Percentiles rank a stretch among this genome's conserved stretches.
These are phyloP conservation scores for Pichia gijzeniarum DNA, from an alignment of 805 yeast genomes.

Conservation along the genomic window DNA sequence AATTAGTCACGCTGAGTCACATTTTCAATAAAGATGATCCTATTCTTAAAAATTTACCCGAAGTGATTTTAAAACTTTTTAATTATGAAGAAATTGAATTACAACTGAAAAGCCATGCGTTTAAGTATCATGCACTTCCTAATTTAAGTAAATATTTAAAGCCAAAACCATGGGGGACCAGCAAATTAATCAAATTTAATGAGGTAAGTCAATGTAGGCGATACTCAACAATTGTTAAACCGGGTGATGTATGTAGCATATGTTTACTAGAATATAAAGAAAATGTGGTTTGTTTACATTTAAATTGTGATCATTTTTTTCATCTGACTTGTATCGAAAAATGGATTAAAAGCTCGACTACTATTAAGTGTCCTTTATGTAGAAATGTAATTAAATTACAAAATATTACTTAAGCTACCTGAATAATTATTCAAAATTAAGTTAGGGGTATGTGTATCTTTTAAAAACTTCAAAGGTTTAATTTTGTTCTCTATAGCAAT, in stretches of 20 bases:
- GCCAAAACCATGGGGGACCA: slow-evolving; percentile 1
- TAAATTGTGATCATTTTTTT: slow-evolving; percentile 46
- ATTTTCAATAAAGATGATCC: slow-evolving; percentile 2
- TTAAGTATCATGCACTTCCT: neutral
- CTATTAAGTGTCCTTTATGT: slow-evolving; percentile 55
- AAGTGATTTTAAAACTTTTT: no score
- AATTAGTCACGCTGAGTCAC: neutral
- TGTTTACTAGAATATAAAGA: slow-evolving; percentile 44
- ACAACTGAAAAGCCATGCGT: neutral
- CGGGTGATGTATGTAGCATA: slow-evolving; percentile 41
- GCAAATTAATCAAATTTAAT: neutral
- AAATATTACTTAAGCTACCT: neutral
- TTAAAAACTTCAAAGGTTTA: neutral
- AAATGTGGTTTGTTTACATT: slow-evolving; percentile 41
- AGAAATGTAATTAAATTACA: slow-evolving; percentile 26
- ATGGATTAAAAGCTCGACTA: slow-evolving; percentile 39
- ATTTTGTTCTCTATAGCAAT: no score
- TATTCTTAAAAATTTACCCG: neutral
- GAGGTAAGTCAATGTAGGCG: neutral
- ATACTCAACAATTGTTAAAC: neutral
- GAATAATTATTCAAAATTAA: slow-evolving; percentile 16
- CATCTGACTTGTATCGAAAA: slow-evolving; percentile 53
- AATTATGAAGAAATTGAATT: no score
- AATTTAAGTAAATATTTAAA: neutral
- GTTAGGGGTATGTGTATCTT: slow-evolving; percentile 15